phyloP scores from a whole-genome alignment of 352 stramenopile genomes.

The Phytophthora capsici region DNA sequence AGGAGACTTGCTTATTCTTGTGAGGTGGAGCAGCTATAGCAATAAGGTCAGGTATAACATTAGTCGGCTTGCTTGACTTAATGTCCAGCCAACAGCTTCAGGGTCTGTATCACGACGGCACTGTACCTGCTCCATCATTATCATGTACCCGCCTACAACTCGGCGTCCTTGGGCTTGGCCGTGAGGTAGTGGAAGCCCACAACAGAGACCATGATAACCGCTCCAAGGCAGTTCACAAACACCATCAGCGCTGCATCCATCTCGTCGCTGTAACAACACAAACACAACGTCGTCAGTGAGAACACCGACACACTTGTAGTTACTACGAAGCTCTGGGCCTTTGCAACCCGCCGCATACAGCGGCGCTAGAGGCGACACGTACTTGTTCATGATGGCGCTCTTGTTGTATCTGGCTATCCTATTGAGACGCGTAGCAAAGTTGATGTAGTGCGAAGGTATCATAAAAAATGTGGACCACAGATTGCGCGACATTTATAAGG shows the following conservation, averaged over 20 bases:
- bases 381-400: conserved; percentile 52
- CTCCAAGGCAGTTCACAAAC: conserved; percentile 89
- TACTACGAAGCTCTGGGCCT: background rate
- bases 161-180: conserved; percentile 78
- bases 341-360: background rate
- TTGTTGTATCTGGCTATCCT: conserved; percentile 34
- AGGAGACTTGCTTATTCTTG: background rate
- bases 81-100: background rate
- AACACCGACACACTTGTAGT: background rate
- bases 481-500: conserved; percentile 4
- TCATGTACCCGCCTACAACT: conserved; percentile 54
- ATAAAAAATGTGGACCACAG: conserved; percentile 10
- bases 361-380: conserved; percentile 23
- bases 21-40: conserved; percentile 2
- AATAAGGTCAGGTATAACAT: conserved; percentile 5
- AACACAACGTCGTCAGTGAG: conserved; percentile 13
- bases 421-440: conserved; percentile 30
- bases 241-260: conserved; percentile 89
- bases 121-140: conserved; percentile 12
- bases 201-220: conserved; percentile 88
- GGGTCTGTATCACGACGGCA: background rate
- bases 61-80: background rate
- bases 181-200: conserved; percentile 91
- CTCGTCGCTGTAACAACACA: conserved; percentile 63
- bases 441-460: conserved; percentile 8